These are phyloP conservation scores for Bretschneidera sinensis DNA, from an alignment of 345 rosid species.

Conservation along the genomic window DNA sequence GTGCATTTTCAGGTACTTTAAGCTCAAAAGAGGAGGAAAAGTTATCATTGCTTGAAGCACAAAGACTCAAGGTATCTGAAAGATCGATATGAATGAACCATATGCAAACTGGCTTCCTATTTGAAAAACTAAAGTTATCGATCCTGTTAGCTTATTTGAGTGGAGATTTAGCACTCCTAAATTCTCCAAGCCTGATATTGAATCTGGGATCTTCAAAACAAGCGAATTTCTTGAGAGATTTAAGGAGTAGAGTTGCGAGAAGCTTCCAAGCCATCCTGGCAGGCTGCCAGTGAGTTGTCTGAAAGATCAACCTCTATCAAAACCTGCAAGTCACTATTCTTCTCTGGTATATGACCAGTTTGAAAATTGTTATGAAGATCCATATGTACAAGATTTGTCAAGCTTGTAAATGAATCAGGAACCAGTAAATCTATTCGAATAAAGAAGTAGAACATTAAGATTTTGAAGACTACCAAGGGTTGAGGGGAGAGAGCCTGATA, in stretches of 20 bases:
- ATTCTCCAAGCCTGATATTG: conserved; percentile 22
- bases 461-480: conserved; percentile 32
- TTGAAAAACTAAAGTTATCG: conserved; percentile 30
- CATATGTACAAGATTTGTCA: conserved; percentile 35
- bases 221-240: conserved; percentile 47
- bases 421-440: conserved; percentile 40
- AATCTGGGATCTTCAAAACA: conserved; percentile 31
- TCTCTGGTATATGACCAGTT: conserved; percentile 34
- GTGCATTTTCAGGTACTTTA: too few relatives aligned
- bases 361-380: conserved; percentile 43
- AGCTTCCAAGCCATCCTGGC: conserved; percentile 50
- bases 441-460: conserved; percentile 32
- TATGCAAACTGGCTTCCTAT: conserved; percentile 32
- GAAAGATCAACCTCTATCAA: conserved; percentile 48
- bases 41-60: too few relatives aligned
- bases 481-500: conserved; percentile 43
- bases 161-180: conserved; percentile 45
- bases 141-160: conserved; percentile 45
- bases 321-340: conserved; percentile 32
- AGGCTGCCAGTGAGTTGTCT: conserved; percentile 35
- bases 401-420: conserved; percentile 34
- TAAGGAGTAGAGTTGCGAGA: conserved; percentile 35
- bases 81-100: conserved; percentile 45
- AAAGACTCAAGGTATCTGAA: too few relatives aligned
- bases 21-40: too few relatives aligned